Conservation (phyloP, 2,329 filamentous ascomycete genomes). For the Trichoderma sp. region DNA sequence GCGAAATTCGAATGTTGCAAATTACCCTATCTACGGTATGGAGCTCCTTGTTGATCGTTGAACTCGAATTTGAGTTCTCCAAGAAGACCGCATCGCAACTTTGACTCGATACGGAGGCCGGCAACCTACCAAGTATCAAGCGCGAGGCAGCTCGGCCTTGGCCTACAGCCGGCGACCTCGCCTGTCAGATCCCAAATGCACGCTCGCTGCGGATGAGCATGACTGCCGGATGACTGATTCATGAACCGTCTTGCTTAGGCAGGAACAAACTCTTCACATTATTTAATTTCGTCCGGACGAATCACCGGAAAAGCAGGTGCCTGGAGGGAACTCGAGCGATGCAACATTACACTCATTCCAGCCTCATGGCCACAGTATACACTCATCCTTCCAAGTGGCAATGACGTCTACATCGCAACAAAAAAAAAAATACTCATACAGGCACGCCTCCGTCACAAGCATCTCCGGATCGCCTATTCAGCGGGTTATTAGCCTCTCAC, state of each 20-base stretch:
- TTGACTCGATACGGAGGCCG: background rate
- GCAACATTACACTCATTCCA: slow-evolving; percentile 3
- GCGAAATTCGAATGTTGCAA: background rate
- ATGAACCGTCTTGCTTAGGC: background rate
- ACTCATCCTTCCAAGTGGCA: slow-evolving; percentile 8
- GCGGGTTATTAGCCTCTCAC: background rate
- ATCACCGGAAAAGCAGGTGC: slow-evolving; percentile 1
- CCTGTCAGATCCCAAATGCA: background rate
- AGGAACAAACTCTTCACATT: background rate
- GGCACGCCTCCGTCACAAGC: background rate
- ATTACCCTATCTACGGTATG: background rate
- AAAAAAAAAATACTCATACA: background rate
- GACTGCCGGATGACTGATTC: background rate
- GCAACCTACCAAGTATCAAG: background rate
- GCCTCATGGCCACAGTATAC: background rate
- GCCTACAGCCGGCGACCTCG: background rate
- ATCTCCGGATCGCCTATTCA: background rate
- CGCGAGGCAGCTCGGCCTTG: background rate
- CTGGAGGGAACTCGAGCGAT: slow-evolving; percentile 9
- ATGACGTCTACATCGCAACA: background rate
- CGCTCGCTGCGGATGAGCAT: slow-evolving; percentile 3
- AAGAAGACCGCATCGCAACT: background rate
- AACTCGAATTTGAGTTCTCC: background rate
- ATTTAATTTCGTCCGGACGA: background rate
- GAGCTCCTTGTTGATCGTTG: background rate